Evolutionary conservation across 306 rosid genomes (phyloP), one percentile per base, ranked within the genome.

Genomic region (Cicer bijugum): DNA sequence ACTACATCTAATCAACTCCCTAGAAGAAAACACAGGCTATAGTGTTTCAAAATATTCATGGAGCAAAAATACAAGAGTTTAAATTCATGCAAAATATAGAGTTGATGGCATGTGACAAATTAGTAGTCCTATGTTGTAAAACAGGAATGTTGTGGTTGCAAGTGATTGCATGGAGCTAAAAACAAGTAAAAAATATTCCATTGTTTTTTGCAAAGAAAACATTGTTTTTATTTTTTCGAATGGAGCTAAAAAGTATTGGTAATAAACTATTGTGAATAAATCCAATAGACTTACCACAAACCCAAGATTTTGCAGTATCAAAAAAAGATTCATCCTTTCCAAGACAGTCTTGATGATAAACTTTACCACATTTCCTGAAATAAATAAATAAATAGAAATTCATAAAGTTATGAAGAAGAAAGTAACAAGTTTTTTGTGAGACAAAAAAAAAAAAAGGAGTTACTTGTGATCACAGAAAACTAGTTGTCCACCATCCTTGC

Each of bases 341-440:
- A 12, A 84, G 76, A 43, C 97, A 93, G 7, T 40, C 35, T 0
- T 80, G 20, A 86, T 90, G 96, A 78, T 89, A 93, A 74, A 84
- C 96, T 74, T 90, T 89, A 5, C 58, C 72, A 77, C 97, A 89
- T 6, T 67, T 73, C 77, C 97, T 90, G 82, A 67, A 52, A 82
- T 7, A 55, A 72, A 42, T 38, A 67, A 16, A 16, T 16, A 43
- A 48, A 20, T 16, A 42, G 45, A 42, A 7, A 56, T 1, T 2
- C 42, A 1, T 2, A 44, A 11, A 48, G 15, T 62, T 2, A 62
- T 19, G 10, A 56, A 45, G 17, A 2, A 37, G 45, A 20, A 12
- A 76, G 1, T 1, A 66, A 66, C 14, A 17, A 7, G 19, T 23
- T 20, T 9, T 20, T 15, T 37, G 40, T 33, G 35, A 8, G 40